Evolutionary conservation across 129 eudicot species (phyloP).

Genomic region (Arctium minus): DNA sequence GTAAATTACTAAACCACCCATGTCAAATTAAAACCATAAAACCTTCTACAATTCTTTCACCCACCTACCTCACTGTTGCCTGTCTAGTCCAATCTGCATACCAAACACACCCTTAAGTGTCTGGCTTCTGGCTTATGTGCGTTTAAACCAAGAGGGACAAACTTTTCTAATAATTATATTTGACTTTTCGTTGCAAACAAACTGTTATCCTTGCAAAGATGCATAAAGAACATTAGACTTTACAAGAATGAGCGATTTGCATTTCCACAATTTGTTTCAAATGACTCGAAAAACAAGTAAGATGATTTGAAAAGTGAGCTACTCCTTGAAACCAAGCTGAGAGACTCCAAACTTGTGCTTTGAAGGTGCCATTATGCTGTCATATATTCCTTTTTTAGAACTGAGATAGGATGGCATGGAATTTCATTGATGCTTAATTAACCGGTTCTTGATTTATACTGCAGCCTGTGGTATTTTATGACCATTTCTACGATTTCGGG

Average conservation of each 20-base stretch:
- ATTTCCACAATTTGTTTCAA: neutral
- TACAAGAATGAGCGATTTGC: neutral
- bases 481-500: slow-evolving; percentile 63
- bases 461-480: slow-evolving; percentile 66
- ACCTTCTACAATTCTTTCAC: no score
- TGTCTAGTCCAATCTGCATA: no score
- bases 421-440: neutral
- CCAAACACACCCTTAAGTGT: no score
- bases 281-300: neutral
- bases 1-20: no score
- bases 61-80: no score
- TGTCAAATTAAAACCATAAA: no score
- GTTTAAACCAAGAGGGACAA: no score
- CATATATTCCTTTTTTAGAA: neutral
- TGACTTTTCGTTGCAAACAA: no score
- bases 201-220: no score
- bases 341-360: neutral
- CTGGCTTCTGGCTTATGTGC: no score
- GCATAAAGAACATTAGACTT: neutral
- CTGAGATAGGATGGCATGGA: neutral
- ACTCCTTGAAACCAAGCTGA: neutral
- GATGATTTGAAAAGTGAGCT: neutral
- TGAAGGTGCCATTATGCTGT: neutral
- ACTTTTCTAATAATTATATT: no score
- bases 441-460: neutral